Percentiles rank a stretch among this genome's conserved stretches.
Conservation (phyloP, 306 rosid species). For the Cucurbita pepo region DNA sequence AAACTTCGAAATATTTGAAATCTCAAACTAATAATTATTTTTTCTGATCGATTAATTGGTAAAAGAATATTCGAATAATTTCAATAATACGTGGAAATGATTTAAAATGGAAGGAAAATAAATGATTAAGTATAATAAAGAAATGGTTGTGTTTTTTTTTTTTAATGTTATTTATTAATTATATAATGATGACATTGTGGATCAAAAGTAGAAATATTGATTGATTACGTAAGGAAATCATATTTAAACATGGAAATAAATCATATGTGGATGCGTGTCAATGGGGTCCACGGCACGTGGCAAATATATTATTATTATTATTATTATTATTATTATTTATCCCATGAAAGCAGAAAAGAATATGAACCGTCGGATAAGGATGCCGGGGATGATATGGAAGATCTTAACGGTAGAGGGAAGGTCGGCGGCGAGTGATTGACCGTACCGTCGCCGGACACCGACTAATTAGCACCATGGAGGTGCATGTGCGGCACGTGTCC, state of each 20-base stretch:
- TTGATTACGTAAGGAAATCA: background rate
- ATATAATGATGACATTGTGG: background rate
- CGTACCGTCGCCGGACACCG: background rate
- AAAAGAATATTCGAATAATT: background rate
- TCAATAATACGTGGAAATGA: too few relatives aligned
- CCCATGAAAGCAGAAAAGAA: background rate
- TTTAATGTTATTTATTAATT: background rate
- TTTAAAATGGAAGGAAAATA: background rate
- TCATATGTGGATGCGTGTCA: conserved; percentile 6
- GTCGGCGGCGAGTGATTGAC: background rate
- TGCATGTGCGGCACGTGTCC: conserved; percentile 28
- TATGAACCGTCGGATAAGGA: background rate
- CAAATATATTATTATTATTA: background rate
- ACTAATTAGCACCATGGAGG: background rate
- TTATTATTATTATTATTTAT: background rate
- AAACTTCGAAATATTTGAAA: too few relatives aligned
- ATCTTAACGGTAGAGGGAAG: background rate
- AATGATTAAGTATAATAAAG: background rate
- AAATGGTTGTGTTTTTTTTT: background rate
- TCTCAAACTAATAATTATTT: too few relatives aligned
- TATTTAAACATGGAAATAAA: background rate
- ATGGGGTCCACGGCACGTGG: conserved; percentile 2
- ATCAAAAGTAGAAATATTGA: background rate
- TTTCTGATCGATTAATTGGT: too few relatives aligned
- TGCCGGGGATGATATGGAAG: background rate